A percentile compares a stretch with the other conserved stretches of the same genome.
Evolutionary conservation across 768 basidiomycete species (phyloP).

Genomic region (Termitomyces sp.): DNA sequence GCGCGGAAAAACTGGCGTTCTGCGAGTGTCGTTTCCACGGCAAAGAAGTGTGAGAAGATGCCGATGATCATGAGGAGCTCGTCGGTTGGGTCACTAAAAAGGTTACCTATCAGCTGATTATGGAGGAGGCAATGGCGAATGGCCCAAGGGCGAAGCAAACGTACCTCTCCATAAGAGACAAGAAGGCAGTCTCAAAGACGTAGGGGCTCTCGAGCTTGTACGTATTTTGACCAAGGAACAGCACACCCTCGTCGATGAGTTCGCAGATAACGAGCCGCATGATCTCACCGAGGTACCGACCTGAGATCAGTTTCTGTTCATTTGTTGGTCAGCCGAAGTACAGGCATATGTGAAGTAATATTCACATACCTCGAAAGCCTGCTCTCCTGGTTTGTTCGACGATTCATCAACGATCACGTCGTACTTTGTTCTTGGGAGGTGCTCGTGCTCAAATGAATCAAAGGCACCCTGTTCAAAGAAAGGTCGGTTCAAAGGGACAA

Average conservation of each 20-base stretch:
- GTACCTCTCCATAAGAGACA: constrained; percentile 94
- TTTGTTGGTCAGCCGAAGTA: background rate
- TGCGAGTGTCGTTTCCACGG: constrained; percentile 90
- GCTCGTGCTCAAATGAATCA: constrained; percentile 92
- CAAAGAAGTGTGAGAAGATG: constrained; percentile 96
- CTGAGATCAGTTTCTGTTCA: constrained; percentile 86
- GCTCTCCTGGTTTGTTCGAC: constrained; percentile 96
- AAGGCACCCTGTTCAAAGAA: constrained; percentile 73
- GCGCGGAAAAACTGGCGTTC: constrained; percentile 98
- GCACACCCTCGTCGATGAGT: constrained; percentile 92
- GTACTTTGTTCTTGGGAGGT: constrained; percentile 93
- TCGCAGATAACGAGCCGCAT: constrained; percentile 92
- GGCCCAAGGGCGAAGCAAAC: constrained; percentile 2
- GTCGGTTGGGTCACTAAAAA: constrained; percentile 82
- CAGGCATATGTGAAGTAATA: background rate
- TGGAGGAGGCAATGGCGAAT: background rate
- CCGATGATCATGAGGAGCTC: constrained; percentile 96
- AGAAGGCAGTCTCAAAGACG: constrained; percentile 92
- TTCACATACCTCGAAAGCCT: constrained; percentile 74
- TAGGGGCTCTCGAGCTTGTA: constrained; percentile 96
- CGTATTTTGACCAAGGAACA: constrained; percentile 97
- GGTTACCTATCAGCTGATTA: background rate
- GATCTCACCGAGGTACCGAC: constrained; percentile 94
- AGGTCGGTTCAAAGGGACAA: background rate
- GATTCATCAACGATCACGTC: constrained; percentile 87